Percentiles rank a stretch among this genome's conserved stretches.
Evolutionary conservation across 2,329 filamentous ascomycete genomes (phyloP).

Genomic region (Apiospora aurea): DNA sequence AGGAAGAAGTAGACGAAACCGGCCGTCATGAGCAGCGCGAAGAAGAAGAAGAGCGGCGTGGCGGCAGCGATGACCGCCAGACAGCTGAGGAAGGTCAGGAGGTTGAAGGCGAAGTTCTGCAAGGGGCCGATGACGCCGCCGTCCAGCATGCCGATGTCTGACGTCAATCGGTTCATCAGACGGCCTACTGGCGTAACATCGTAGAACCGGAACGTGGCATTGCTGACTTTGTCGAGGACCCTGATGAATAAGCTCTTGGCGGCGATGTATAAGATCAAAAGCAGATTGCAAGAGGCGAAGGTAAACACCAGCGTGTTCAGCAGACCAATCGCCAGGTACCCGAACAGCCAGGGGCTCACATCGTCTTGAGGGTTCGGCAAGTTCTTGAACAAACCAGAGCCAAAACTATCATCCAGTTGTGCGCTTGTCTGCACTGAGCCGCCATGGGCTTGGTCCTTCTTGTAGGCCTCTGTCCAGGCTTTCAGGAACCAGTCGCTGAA

Average conservation of each 20-base stretch:
- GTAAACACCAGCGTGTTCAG: constrained; percentile 59
- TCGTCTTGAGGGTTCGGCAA: constrained; percentile 73
- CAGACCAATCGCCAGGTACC: constrained; percentile 72
- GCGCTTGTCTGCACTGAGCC: constrained; percentile 22
- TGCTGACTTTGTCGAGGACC: constrained; percentile 76
- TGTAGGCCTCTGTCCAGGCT: constrained; percentile 83
- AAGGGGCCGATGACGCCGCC: constrained; percentile 82
- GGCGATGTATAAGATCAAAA: constrained; percentile 81
- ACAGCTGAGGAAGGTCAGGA: constrained; percentile 75
- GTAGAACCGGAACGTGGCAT: constrained; percentile 88
- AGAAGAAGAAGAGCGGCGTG: constrained; percentile 77
- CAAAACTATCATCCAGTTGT: constrained; percentile 18
- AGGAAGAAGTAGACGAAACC: constrained; percentile 78
- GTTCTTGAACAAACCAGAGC: constrained; percentile 48
- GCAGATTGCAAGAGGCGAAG: constrained; percentile 70
- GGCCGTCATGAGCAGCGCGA: constrained; percentile 71
- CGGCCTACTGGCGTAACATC: constrained; percentile 89
- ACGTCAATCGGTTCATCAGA: constrained; percentile 90
- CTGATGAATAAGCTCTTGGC: constrained; percentile 77
- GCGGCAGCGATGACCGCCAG: constrained; percentile 80
- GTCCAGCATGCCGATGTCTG: constrained; percentile 88
- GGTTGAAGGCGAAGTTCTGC: constrained; percentile 72
- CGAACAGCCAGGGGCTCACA: constrained; percentile 76
- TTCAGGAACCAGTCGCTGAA: constrained; percentile 83
- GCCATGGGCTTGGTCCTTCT: constrained; percentile 36